phyloP scores from a whole-genome alignment of 495 filamentous ascomycete genomes.

The Penicillium chermesinum region DNA sequence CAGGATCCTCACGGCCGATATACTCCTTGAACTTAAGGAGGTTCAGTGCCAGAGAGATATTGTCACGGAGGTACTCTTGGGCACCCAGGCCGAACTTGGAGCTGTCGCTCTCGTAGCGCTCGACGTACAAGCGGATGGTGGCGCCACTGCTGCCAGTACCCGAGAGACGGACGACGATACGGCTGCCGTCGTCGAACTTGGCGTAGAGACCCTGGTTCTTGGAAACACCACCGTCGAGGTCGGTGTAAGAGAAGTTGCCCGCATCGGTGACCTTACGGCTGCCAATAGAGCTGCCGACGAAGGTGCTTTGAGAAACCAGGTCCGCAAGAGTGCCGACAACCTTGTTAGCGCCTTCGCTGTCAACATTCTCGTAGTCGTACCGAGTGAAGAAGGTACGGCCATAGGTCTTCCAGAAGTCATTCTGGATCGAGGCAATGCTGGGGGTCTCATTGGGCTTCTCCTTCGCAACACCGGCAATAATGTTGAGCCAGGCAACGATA shows the following conservation, averaged over 20 bases:
- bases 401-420: constrained; percentile 95
- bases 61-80: constrained; percentile 90
- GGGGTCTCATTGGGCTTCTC: constrained; percentile 66
- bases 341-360: constrained; percentile 83
- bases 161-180: constrained; percentile 88
- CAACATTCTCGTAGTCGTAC: constrained; percentile 95
- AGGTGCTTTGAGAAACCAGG: constrained; percentile 62
- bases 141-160: constrained; percentile 93
- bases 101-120: constrained; percentile 78
- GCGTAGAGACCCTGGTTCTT: constrained; percentile 95
- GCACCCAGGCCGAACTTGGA: constrained; percentile 70
- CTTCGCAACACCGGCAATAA: constrained; percentile 91
- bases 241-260: constrained; percentile 95
- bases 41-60: constrained; percentile 74
- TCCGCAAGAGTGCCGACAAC: constrained; percentile 71
- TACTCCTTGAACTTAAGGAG: constrained; percentile 87
- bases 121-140: constrained; percentile 93
- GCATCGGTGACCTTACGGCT: constrained; percentile 82
- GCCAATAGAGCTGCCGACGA: constrained; percentile 64
- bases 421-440: constrained; percentile 90
- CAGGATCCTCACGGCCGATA: constrained; percentile 83
- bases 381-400: constrained; percentile 98
- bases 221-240: constrained; percentile 90
- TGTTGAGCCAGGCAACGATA: constrained; percentile 95
- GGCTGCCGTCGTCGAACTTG: constrained; percentile 90